These are phyloP conservation scores for Exophiala aquamarina DNA, from an alignment of 2,329 filamentous ascomycete genomes.

Conservation along the genomic window DNA sequence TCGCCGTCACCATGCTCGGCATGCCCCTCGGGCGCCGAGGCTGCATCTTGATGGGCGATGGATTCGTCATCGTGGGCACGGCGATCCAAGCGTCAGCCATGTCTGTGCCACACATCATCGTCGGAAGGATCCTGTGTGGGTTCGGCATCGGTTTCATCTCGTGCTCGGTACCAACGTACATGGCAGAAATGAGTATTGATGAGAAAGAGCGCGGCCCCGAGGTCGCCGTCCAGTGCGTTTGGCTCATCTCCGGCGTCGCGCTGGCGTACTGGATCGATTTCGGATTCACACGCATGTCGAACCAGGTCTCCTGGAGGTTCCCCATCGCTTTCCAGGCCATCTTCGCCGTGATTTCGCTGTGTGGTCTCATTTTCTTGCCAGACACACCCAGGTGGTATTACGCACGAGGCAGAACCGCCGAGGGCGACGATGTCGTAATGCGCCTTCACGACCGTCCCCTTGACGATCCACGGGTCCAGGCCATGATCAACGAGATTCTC, in stretches of 20 bases:
- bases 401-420: slow-evolving; percentile 26
- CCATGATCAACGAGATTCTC: slow-evolving; percentile 28
- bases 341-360: slow-evolving; percentile 27
- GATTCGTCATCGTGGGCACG: slow-evolving; percentile 33
- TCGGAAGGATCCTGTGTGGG: slow-evolving; percentile 32
- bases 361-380: slow-evolving; percentile 27
- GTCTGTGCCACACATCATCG: slow-evolving; percentile 31
- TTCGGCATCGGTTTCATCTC: slow-evolving; percentile 35
- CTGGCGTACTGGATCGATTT: slow-evolving; percentile 37
- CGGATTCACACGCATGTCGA: slow-evolving; percentile 27
- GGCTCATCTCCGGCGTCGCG: slow-evolving; percentile 29
- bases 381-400: slow-evolving; percentile 35
- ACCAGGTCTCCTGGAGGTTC: slow-evolving; percentile 34
- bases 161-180: slow-evolving; percentile 33
- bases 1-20: slow-evolving; percentile 29
- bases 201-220: slow-evolving; percentile 31
- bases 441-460: slow-evolving; percentile 17
- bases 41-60: slow-evolving; percentile 30
- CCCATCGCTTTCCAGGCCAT: slow-evolving; percentile 34
- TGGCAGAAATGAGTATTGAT: slow-evolving; percentile 34
- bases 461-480: slow-evolving; percentile 23
- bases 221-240: slow-evolving; percentile 31
- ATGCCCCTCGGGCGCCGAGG: slow-evolving; percentile 29
- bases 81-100: slow-evolving; percentile 31
- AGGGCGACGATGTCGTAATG: slow-evolving; percentile 29